Base-by-base conservation (phyloP, 2,329 filamentous ascomycete genomes). In the Fusarium oligoseptatum region DNA sequence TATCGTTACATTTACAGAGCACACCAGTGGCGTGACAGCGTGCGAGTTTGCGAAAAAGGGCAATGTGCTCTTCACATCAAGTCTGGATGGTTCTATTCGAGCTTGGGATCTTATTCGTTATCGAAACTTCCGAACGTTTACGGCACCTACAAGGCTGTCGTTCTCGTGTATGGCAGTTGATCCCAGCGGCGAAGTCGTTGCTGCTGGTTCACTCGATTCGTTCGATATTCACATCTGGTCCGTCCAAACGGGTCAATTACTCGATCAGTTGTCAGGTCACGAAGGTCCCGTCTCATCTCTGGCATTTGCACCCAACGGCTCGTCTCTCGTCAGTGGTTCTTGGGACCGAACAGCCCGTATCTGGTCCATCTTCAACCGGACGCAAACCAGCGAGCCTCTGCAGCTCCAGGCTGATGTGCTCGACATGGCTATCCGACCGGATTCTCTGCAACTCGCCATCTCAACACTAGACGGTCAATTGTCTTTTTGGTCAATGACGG, bases 141-240 rank as follows among this genome's bases (percentile, higher is more conserved):
- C 97, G 14, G 96, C 97, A 2, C 95, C 97, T 0, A 95, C 94
- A 36, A 89, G 96, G 65, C 86, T 98, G 29, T 97, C 95, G 0
- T 99, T 98, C 84, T 96, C 95, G 17, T 97, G 94, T 67, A 89
- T 99, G 82, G 95, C 97, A 1, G 95, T 98, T n/a, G 97, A 99
- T 76, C 95, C 97, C 0, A 98, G 95, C 74, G 97, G 97, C 63
- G 97, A 99, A 83, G 94, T 99, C 10, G 94, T 99, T 4, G 97
- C 96, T 69, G 97, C 97, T 11, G 97, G 96, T 3, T 98, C 96
- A 2, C 88, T 97, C 17, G 97, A 99, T 82, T 98, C 95, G 6
- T 98, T 98, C 76, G 96, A 98, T 80, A 94, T 99, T 61, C 95
- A 99, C 83, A 94, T 99, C 72, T 99, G 97, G 97, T 98, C 95